Evolutionary conservation across 179 eudicot genomes (phyloP).

Genomic region (Kewa caespitosa): DNA sequence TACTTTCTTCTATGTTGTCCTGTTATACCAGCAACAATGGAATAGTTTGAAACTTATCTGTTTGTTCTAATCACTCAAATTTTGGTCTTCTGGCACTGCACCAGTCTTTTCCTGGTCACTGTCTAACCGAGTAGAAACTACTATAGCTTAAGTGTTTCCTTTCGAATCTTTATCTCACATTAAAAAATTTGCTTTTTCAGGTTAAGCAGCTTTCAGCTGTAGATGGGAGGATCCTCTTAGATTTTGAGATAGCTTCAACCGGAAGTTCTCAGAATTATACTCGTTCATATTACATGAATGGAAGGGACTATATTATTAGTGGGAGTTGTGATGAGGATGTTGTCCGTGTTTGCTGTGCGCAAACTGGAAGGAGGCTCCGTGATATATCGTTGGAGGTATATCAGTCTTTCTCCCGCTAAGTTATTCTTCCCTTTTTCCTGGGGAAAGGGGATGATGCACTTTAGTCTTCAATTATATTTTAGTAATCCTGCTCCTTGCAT

Average conservation of each 20-base stretch:
- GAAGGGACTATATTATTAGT: conserved; percentile 82
- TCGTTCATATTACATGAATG: conserved; percentile 90
- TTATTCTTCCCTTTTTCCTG: background rate
- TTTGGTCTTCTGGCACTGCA: background rate
- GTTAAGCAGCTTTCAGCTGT: conserved; percentile 85
- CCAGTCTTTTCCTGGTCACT: background rate
- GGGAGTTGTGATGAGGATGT: conserved; percentile 93
- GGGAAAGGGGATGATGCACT: background rate
- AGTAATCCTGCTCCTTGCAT: background rate
- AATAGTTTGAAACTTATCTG: background rate
- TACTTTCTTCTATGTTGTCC: background rate
- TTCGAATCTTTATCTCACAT: background rate
- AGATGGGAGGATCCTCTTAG: conserved; percentile 68
- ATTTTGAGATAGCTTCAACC: conserved; percentile 62
- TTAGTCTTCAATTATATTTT: background rate
- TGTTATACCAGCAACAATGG: background rate
- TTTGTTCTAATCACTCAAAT: background rate
- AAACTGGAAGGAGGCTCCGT: conserved; percentile 84
- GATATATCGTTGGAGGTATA: conserved; percentile 80
- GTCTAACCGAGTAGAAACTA: background rate
- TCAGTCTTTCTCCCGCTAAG: background rate
- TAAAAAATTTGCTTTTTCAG: conserved; percentile 33
- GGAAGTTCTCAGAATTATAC: conserved; percentile 90
- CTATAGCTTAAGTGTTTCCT: background rate
- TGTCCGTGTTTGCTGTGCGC: conserved; percentile 86